These are phyloP conservation scores for Penicillium expansum DNA, from an alignment of 2,329 filamentous ascomycete genomes.

Conservation along the genomic window DNA sequence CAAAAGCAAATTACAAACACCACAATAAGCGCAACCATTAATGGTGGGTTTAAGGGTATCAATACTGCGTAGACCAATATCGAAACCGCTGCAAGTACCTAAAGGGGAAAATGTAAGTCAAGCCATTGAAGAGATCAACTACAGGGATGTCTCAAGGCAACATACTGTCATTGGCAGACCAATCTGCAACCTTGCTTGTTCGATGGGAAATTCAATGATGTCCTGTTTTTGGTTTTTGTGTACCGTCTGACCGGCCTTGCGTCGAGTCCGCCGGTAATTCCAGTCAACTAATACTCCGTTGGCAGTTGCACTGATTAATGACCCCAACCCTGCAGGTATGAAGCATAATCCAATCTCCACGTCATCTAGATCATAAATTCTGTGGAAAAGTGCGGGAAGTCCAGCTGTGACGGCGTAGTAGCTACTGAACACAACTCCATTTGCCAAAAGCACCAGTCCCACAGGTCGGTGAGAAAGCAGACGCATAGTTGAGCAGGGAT, in stretches of 20 bases:
- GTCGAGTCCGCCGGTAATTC: constrained; percentile 65
- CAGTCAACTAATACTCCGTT: constrained; percentile 53
- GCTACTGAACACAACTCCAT: constrained; percentile 43
- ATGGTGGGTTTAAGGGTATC: constrained; percentile 13
- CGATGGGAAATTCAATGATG: constrained; percentile 50
- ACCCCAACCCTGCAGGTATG: constrained; percentile 29
- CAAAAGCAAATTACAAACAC: constrained; percentile 38
- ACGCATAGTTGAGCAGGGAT: constrained; percentile 33
- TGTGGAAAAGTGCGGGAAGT: constrained; percentile 44
- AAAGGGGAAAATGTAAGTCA: not conserved
- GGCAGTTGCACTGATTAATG: constrained; percentile 23
- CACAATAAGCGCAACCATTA: constrained; percentile 29
- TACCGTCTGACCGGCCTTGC: constrained; percentile 54
- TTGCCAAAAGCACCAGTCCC: constrained; percentile 33
- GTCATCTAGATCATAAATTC: constrained; percentile 45
- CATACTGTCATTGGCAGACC: constrained; percentile 28
- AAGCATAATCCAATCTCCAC: constrained; percentile 43
- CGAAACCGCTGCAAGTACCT: constrained; percentile 15
- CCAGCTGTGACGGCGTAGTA: constrained; percentile 46
- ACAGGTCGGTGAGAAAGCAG: constrained; percentile 36
- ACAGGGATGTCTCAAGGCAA: not conserved
- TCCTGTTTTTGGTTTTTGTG: constrained; percentile 59
- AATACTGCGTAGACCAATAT: constrained; percentile 14
- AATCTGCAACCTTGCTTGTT: constrained; percentile 34
- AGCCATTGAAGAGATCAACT: not conserved